Base-by-base conservation (phyloP, 2,329 filamentous ascomycete species). In the Claviceps sorghi region DNA sequence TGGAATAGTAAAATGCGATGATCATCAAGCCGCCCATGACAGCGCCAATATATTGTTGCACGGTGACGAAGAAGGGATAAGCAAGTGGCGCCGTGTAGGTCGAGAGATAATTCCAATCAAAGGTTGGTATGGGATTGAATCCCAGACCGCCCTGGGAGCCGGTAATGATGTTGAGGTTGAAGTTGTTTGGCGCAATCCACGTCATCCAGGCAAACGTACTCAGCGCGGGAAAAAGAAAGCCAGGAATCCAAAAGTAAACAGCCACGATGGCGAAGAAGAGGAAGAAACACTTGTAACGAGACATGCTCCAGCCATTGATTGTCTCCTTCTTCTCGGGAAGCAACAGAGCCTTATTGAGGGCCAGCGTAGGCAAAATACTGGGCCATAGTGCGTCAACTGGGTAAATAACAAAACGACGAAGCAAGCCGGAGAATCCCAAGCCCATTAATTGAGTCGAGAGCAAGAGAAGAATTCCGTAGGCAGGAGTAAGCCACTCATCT, bases 311-410 rank as follows among this genome's bases (percentile, higher is more conserved):
- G 17, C 67, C 67, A 48, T 59, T 58, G 48, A 63, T 58, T 21
- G 54, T 49, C 30, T 59, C 51, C 4, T 52, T 13, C 38, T 51
- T 43, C 66, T 65, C 62, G 15, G 71, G 38, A 59, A 58, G 48
- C 53, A 55, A 40, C 53, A 76, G 69, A 4, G 73, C 69, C 7
- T 66, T 58, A 59, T 74, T 74, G 32, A 77, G 64, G 15, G 72
- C 71, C 44, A 75, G 72, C 11, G 68, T 72, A 11, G 70, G 68
- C 21, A 79, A 64, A 0, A 71, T 69, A 1, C 70, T 67, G 1
- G 77, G 77, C 76, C 76, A 79, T 7, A 79, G 65, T 49, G 69
- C 72, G 56, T 70, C 70, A 5, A 71, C 64, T 0, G 76, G 76
- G 42, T 76, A 76, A 2, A 78, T 75, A 9, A 77, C 61, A 61